Percentiles rank a stretch among this genome's conserved stretches.
These are phyloP conservation scores for Umbelopsis sp. DNA, from an alignment of 192 early-diverging fungal genomes.

Conservation along the genomic window DNA sequence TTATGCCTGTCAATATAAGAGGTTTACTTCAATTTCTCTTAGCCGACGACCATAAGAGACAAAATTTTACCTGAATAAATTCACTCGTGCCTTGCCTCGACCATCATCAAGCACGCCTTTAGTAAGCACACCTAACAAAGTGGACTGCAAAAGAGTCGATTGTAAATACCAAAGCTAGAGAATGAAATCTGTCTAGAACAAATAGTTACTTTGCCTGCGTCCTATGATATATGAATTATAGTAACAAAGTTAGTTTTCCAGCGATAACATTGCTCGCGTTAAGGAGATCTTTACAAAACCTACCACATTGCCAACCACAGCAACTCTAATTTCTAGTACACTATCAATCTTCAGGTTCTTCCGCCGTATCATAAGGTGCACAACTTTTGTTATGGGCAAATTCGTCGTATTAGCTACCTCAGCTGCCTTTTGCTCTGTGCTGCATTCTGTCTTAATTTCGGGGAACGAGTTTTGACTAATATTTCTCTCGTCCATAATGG, in stretches of 20 bases:
- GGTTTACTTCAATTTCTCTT: neutral
- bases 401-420: conserved; percentile 12
- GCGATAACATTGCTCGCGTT: neutral
- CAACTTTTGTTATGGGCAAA: conserved; percentile 30
- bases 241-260: neutral
- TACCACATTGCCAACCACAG: conserved; percentile 91
- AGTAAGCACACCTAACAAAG: conserved; percentile 88
- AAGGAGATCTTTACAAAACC: conserved; percentile 35
- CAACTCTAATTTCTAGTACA: conserved; percentile 83
- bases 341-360: conserved; percentile 76
- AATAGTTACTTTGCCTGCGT: conserved; percentile 67
- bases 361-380: conserved; percentile 72
- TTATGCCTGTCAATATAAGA: conserved; percentile 60
- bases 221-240: conserved; percentile 29
- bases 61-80: conserved; percentile 68
- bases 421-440: conserved; percentile 11
- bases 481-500: conserved; percentile 49
- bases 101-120: conserved; percentile 92
- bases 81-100: conserved; percentile 86
- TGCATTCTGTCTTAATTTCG: conserved; percentile 33
- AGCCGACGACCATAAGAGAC: too few relatives aligned
- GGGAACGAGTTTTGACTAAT: conserved; percentile 38
- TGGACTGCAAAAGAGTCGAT: conserved; percentile 50
- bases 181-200: neutral
- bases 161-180: neutral